Conservation (phyloP, 768 basidiomycete genomes). For the Rhizopogon rudus region DNA sequence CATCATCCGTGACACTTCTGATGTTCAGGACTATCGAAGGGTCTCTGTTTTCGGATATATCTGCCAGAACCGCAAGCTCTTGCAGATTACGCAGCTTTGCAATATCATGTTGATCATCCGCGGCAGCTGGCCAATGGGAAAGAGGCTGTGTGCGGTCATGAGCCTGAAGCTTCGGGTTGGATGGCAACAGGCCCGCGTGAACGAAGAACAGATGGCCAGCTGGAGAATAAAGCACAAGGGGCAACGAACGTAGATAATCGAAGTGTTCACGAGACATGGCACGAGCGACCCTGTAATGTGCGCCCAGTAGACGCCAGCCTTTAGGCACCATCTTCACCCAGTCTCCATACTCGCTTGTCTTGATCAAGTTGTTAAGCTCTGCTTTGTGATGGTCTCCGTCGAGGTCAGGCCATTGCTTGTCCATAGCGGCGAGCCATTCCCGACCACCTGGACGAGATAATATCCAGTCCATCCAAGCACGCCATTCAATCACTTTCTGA, state of each 20-base stretch:
- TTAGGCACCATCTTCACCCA: slow-evolving; percentile 54
- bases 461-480: slow-evolving; percentile 83
- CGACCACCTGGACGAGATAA: slow-evolving; percentile 31
- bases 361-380: slow-evolving; percentile 33
- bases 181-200: slow-evolving; percentile 79
- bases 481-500: slow-evolving; percentile 88
- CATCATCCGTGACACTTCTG: slow-evolving; percentile 35
- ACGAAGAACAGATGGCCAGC: slow-evolving; percentile 71
- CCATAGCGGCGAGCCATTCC: slow-evolving; percentile 52
- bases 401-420: slow-evolving; percentile 36
- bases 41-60: slow-evolving; percentile 71
- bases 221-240: slow-evolving; percentile 71
- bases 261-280: slow-evolving; percentile 57
- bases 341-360: slow-evolving; percentile 23
- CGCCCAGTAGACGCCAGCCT: slow-evolving; percentile 70
- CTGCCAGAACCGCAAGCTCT: slow-evolving; percentile 59
- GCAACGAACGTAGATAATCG: slow-evolving; percentile 67
- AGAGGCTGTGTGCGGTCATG: slow-evolving; percentile 64
- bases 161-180: slow-evolving; percentile 53
- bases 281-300: slow-evolving; percentile 74
- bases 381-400: slow-evolving; percentile 22
- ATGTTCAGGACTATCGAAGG: slow-evolving; percentile 64
- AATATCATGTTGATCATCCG: slow-evolving; percentile 16
- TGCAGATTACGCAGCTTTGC: slow-evolving; percentile 48
- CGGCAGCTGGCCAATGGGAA: slow-evolving; percentile 46